Evolutionary conservation across 345 rosid species (phyloP), one percentile per base, ranked within the genome.

Genomic region (Anacardium occidentale): DNA sequence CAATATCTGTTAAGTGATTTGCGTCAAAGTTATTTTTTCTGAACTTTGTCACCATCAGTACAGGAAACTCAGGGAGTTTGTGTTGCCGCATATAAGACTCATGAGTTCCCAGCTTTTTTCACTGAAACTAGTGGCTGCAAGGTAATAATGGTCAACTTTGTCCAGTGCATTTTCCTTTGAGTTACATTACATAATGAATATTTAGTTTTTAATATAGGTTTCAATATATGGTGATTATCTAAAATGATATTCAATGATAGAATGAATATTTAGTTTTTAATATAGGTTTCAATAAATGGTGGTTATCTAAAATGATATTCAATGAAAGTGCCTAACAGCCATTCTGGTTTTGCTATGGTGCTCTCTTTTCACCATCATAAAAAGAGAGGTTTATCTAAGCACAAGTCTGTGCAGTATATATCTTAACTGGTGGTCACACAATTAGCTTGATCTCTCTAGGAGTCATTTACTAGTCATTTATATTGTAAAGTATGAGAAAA

Each of bases 51-150:
- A 54, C 51, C 15, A 48, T 66, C 52, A 52, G 51, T 74, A 40
- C 87, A 95, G 99, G 99, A 95, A 84, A 95, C 98, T 70, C 96
- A 91, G 71, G 99, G 97, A 32, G 98, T 91, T 61, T 88, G 91
- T 80, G 99, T 95, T 76, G 91, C 97, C 78, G 80, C 90, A 61
- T 95, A 89, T 76, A 82, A 80, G 75, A 89, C 90, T 15, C n/a
- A 87, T 63, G 98, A 95, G 76, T 92, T 92, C 70, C 99, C 99
- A 7, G 91, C 98, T 40, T 92, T 95, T 82, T 92, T 95, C 85
- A 88, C 97, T 54, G 92, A 86, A 77, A 87, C 62, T 61, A 95
- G 98, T 66, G 96, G 99, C 70, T 92, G 90, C 79, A 29, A 29
- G 32, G 32, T 91, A 78, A 29, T 68, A 66, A 26, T n/a, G 21